These are phyloP conservation scores for Globisporangium takayamanum DNA, from an alignment of 352 stramenopile species.

Conservation along the genomic window DNA sequence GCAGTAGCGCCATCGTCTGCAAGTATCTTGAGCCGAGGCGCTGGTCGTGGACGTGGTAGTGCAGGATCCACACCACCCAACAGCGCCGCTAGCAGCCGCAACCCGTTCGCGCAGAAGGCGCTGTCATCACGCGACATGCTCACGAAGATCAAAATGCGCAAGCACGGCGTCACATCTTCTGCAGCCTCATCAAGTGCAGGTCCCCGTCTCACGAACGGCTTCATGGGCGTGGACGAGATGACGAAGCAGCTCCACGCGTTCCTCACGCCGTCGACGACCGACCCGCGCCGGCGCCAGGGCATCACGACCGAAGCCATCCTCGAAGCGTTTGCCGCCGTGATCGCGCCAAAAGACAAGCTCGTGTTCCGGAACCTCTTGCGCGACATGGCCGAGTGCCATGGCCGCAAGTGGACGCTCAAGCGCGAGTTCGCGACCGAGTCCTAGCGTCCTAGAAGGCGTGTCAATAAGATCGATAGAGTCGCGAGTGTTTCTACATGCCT, in stretches of 20 bases:
- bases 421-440: conserved; percentile 30
- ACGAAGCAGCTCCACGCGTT: conserved; percentile 79
- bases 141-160: conserved; percentile 45
- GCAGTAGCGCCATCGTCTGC: conserved; percentile 7
- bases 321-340: conserved; percentile 77
- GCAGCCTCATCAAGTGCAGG: not conserved
- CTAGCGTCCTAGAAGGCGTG: not conserved
- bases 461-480: not conserved
- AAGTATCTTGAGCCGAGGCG: not conserved
- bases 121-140: conserved; percentile 69
- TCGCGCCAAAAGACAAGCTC: conserved; percentile 84
- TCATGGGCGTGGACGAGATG: conserved; percentile 53
- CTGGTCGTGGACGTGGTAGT: not conserved
- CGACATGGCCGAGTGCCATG: conserved; percentile 69
- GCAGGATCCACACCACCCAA: not conserved
- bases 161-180: conserved; percentile 25
- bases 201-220: conserved; percentile 15
- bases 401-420: conserved; percentile 70
- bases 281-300: conserved; percentile 28
- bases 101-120: conserved; percentile 23
- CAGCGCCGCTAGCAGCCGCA: conserved; percentile 9
- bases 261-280: conserved; percentile 29
- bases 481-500: no score
- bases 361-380: conserved; percentile 81
- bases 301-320: conserved; percentile 89